Base-by-base conservation (phyloP, 192 early-diverging fungal genomes). In the Coemansia sp. region DNA sequence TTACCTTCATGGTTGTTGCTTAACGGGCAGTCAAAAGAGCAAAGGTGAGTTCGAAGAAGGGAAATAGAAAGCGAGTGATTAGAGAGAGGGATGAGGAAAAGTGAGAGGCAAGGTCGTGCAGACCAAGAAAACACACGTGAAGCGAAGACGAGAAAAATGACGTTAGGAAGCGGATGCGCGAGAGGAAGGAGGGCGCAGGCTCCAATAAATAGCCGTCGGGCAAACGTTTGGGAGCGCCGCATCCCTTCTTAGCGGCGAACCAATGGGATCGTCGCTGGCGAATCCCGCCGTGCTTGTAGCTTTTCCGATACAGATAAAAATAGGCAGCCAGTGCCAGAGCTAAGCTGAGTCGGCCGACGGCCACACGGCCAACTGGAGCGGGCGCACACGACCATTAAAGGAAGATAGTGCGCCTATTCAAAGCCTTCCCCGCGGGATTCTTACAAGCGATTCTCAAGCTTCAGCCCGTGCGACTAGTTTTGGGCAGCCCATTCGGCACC, bases 51-150 rank as follows among this genome's bases (percentile, higher is more conserved):
- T 51, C 39, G 38, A 14, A 24, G 54, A 25, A 38, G 23, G 52
- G 59, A 55, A 35, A 22, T 6, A 50, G 5, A 32, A 61, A 27
- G 19, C 25, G 41, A 45, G 9, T 15, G 41, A 14, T 45, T 41
- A 14, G 41, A 45, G 32, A 39, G 22, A 47, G 24, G 23, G 59
- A 22, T 23, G 60, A 11, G 60, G 25, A 62, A 32, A 27, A 27
- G 19, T 37, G 29, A 24, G 14, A 57, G 35, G 10, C 15, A 57
- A 57, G 55, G 35, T 5, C 15, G 41, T 45, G 41, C 11, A 45
- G 41, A 45, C 41, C 14, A n/a, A 45, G 41, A 85, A 86, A 87
- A 57, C 55, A 57, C 55, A 25, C 25, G 55, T 22, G 25, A 37
- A 38, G 55, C 14, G 32, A 54, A 27, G 52, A 35, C 32, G 15